Percentiles rank a stretch among this genome's conserved stretches.
phyloP scores from a whole-genome alignment of 2,329 filamentous ascomycete species.

The Plenodomus lindquistii region DNA sequence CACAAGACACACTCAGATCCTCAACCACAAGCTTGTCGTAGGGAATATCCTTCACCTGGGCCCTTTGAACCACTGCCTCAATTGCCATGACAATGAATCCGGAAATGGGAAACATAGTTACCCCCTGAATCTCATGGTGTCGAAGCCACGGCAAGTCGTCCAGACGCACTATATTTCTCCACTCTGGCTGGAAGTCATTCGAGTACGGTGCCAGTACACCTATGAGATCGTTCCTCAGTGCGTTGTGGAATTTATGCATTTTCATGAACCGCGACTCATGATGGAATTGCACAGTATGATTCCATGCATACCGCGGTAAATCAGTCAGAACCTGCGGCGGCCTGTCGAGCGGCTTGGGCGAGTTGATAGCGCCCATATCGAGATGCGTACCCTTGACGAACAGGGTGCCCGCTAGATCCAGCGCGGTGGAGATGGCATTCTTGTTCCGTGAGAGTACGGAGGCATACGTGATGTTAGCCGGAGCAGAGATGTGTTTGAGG shows the following conservation, averaged over 20 bases:
- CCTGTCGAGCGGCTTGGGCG: constrained; percentile 24
- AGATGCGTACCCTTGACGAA: constrained; percentile 17
- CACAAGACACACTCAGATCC: constrained; percentile 20
- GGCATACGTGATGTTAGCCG: constrained; percentile 19
- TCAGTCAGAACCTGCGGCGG: constrained; percentile 19
- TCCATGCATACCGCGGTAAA: constrained; percentile 38
- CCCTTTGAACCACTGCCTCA: constrained; percentile 32
- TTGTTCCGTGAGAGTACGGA: constrained; percentile 27
- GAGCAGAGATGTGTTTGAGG: constrained; percentile 16
- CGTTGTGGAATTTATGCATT: constrained; percentile 8
- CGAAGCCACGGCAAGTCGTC: constrained; percentile 52
- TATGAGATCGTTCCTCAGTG: constrained; percentile 30
- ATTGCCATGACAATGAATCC: constrained; percentile 38
- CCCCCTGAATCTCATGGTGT: constrained; percentile 49
- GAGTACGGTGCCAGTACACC: constrained; percentile 25
- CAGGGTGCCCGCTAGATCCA: constrained; percentile 17
- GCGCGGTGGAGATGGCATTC: constrained; percentile 23
- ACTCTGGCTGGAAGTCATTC: constrained; percentile 34
- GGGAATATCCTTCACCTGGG: constrained; percentile 9
- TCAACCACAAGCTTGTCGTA: constrained; percentile 23
- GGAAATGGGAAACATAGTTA: constrained; percentile 38
- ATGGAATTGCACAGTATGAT: constrained; percentile 32
- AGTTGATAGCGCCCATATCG: constrained; percentile 28
- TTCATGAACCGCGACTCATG: constrained; percentile 12
- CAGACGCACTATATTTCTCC: constrained; percentile 52